Percentiles rank a stretch among this genome's conserved stretches.
phyloP scores from a whole-genome alignment of 345 rosid genomes.

The Arabidopsis suecica region DNA sequence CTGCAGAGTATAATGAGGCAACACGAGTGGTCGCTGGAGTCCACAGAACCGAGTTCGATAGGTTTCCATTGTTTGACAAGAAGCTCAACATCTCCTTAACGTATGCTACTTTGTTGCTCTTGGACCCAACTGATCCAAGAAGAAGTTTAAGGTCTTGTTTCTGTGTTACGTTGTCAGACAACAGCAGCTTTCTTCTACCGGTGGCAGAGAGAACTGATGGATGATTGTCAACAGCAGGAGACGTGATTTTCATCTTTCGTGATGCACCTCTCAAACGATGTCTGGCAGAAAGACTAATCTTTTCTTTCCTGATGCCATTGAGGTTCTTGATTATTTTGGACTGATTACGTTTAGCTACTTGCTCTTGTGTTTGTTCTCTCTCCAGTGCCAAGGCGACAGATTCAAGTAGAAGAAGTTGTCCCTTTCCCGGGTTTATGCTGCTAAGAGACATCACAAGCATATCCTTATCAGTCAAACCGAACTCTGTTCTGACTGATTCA shows the following conservation, averaged over 20 bases:
- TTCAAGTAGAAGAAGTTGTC: conserved; percentile 89
- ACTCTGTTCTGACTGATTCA: conserved; percentile 71
- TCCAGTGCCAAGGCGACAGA: conserved; percentile 59
- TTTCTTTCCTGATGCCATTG: conserved; percentile 39
- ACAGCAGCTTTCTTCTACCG: conserved; percentile 47
- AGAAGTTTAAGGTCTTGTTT: conserved; percentile 71
- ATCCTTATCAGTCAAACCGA: conserved; percentile 75
- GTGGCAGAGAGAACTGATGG: conserved; percentile 43
- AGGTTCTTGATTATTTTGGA: conserved; percentile 50
- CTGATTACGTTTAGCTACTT: conserved; percentile 40
- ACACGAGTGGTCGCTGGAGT: conserved; percentile 86
- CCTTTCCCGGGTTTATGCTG: conserved; percentile 92
- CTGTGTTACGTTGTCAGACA: conserved; percentile 42
- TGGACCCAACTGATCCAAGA: conserved; percentile 96
- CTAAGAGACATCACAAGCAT: conserved; percentile 92
- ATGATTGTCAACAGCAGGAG: conserved; percentile 31
- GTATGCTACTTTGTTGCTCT: conserved; percentile 89
- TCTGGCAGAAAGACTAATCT: conserved; percentile 49
- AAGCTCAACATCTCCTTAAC: conserved; percentile 71
- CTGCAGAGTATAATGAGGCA: conserved; percentile 91
- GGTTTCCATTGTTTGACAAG: conserved; percentile 64
- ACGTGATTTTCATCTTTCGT: conserved; percentile 43
- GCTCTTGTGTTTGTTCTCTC: conserved; percentile 40
- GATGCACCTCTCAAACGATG: conserved; percentile 74
- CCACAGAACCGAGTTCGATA: conserved; percentile 78